Conservation (phyloP, 257 asterid genomes). For the Euphrasia confusa region DNA sequence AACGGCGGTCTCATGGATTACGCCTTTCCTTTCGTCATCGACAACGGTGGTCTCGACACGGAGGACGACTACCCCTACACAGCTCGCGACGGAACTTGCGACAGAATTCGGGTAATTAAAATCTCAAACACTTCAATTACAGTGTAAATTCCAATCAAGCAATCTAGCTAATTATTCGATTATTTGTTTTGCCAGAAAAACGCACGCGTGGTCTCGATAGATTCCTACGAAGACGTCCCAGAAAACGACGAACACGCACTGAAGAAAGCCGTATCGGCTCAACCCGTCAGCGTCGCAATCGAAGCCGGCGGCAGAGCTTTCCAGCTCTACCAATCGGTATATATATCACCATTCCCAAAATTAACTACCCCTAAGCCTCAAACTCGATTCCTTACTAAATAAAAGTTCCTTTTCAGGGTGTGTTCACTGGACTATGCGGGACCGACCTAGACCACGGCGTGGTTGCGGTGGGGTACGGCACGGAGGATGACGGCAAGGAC, state of each 20-base stretch:
- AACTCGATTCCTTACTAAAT: too few relatives aligned
- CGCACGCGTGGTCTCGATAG: slow-evolving; percentile 70
- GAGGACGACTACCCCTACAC: slow-evolving; percentile 76
- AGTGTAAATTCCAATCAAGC: too few relatives aligned
- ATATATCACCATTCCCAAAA: too few relatives aligned
- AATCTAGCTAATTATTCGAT: too few relatives aligned
- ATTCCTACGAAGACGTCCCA: slow-evolving; percentile 77
- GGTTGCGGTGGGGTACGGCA: slow-evolving; percentile 74
- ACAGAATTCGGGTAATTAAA: slow-evolving; percentile 42
- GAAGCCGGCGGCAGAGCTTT: slow-evolving; percentile 95
- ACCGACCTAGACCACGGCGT: slow-evolving; percentile 82
- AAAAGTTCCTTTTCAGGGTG: slow-evolving; percentile 44
- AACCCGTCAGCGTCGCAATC: slow-evolving; percentile 82
- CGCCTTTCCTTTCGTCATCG: slow-evolving; percentile 60
- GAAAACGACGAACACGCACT: slow-evolving; percentile 60
- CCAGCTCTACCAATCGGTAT: slow-evolving; percentile 81
- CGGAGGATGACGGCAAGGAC: slow-evolving; percentile 55
- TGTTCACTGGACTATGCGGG: slow-evolving; percentile 75
- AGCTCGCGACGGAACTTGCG: slow-evolving; percentile 60
- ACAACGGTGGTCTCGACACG: slow-evolving; percentile 79
- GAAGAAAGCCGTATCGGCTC: slow-evolving; percentile 72
- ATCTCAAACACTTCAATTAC: too few relatives aligned
- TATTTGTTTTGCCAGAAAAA: slow-evolving; percentile 42
- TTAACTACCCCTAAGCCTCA: too few relatives aligned
- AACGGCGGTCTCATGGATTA: slow-evolving; percentile 91